Evolutionary conservation across 2,329 filamentous ascomycete genomes (phyloP).

Genomic region (Hymenoscyphus infarciens): DNA sequence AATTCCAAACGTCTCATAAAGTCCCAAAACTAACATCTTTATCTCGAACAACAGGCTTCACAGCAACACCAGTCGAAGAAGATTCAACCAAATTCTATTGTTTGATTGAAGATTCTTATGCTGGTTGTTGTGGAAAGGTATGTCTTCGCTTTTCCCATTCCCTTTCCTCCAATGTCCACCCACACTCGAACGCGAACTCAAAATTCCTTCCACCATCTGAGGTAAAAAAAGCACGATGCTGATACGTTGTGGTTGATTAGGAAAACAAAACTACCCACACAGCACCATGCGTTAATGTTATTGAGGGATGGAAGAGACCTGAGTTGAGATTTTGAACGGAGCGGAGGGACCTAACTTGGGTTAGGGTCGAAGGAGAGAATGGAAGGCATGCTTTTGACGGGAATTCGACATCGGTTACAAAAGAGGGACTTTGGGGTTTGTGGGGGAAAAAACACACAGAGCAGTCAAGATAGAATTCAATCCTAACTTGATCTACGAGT

Average conservation of each 20-base stretch:
- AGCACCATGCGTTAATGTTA: neutral
- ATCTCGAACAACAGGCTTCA: neutral
- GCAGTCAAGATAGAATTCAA: too few relatives aligned
- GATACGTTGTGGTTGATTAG: neutral
- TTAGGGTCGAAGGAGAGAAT: too few relatives aligned
- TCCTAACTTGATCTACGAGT: too few relatives aligned
- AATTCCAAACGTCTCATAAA: too few relatives aligned
- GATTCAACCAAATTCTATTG: neutral
- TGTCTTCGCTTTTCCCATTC: neutral
- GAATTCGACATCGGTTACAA: too few relatives aligned
- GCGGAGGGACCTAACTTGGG: too few relatives aligned
- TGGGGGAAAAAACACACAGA: too few relatives aligned
- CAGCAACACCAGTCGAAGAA: neutral
- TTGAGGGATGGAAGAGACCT: neutral
- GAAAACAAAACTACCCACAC: neutral
- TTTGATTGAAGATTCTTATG: neutral
- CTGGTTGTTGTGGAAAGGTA: conserved; percentile 2
- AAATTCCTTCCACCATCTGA: neutral
- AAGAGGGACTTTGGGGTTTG: too few relatives aligned
- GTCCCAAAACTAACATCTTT: neutral
- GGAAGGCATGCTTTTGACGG: too few relatives aligned
- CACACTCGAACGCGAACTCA: neutral
- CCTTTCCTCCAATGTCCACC: neutral
- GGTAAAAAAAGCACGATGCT: neutral
- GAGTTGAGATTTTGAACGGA: neutral